Base-by-base conservation (phyloP, 1,284 basidiomycete species). In the Boletus smithii region DNA sequence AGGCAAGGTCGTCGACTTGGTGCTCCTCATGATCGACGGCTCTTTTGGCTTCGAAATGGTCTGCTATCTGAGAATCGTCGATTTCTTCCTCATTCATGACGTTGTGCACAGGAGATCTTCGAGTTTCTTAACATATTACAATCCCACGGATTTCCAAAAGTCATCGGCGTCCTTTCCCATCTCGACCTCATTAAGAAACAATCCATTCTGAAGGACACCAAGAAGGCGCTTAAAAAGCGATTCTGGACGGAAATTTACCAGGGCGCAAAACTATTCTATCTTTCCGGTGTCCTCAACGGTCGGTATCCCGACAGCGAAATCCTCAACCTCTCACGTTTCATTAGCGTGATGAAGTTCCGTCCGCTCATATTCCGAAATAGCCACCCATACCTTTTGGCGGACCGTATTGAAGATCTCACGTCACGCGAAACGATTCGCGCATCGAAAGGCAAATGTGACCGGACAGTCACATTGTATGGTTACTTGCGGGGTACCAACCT, bases 211-310 rank as follows among this genome's bases (percentile, higher is more conserved):
- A 90, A 88, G 51, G 84, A 85, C 41, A 95, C 93, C 44, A 99
- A 99, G 74, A 98, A 97, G 66, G 73, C 86, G 0, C 80, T 99
- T 38, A 99, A 99, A 72, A 95, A 93, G 67, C 90, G 97, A n/a
- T 99, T 99, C 73, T 99, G 97, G 95, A 94, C 95, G 0, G 97
- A 99, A 69, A 97, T 99, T 14, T 98, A 98, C 69, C 90, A 95
- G 65, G 97, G 97, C 42, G 95, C 97, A 38, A 99, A 98, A 68
- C 83, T 99, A 14, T 99, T 99, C 73, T 98, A 98, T 68, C 86
- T 99, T 39, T 95, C 92, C 1, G 97, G 97, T 14, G 93, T 99
- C 36, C 81, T 99, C 58, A 99, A 99, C 60, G 95, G 95, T 11
- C 90, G 97, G 30, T 99, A 99, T 65, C 97, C 97, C 18, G 97